Conservation (phyloP, 2,329 filamentous ascomycete species). For the Colletotrichum liaoningense region DNA sequence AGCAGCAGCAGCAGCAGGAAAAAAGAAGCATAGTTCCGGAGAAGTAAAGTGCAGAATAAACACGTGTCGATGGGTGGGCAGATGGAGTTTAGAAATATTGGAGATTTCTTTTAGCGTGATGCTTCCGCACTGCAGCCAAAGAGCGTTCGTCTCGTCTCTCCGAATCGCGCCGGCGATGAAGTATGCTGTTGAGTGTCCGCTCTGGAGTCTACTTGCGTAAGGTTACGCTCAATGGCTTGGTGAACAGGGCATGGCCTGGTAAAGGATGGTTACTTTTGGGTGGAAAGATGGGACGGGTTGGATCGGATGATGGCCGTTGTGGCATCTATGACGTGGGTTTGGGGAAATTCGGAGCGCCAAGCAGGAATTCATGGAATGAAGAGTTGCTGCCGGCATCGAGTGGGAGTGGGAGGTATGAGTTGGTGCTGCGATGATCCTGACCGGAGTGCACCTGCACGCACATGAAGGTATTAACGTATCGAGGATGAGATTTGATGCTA, state of each 20-base stretch:
- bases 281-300: constrained; percentile 6
- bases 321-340: background rate
- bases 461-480: too few relatives aligned
- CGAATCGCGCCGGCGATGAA: background rate
- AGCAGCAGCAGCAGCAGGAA: background rate
- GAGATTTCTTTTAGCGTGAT: background rate
- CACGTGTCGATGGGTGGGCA: too few relatives aligned
- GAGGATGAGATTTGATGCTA: too few relatives aligned
- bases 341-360: background rate
- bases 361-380: constrained; percentile 7
- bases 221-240: background rate
- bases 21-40: too few relatives aligned
- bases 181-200: background rate
- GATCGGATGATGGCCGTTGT: constrained; percentile 18
- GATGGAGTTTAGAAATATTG: too few relatives aligned
- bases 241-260: constrained; percentile 14
- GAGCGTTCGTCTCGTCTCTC: background rate
- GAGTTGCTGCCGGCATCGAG: background rate
- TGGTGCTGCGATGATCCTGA: background rate
- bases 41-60: too few relatives aligned
- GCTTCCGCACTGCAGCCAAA: background rate
- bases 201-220: background rate
- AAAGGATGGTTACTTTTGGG: background rate
- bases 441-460: too few relatives aligned
- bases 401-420: background rate